These are phyloP conservation scores for Flaveria floridana DNA, from an alignment of 140 eudicot genomes.

Conservation along the genomic window DNA sequence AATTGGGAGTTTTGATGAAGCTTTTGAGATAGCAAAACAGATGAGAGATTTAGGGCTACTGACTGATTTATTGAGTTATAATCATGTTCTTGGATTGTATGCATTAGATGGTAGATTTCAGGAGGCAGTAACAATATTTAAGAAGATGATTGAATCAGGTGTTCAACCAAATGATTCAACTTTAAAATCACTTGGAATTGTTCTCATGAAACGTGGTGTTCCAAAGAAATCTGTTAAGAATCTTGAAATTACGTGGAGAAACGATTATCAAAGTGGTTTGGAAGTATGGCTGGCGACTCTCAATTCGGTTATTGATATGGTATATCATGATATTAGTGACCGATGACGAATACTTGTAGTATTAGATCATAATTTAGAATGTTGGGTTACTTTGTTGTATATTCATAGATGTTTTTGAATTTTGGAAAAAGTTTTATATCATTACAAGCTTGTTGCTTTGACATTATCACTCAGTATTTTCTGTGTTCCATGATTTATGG, in stretches of 20 bases:
- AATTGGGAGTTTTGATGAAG: slow-evolving; percentile 68
- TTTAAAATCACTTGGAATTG: slow-evolving; percentile 55
- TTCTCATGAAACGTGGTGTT: slow-evolving; percentile 76
- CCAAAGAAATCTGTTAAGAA: slow-evolving; percentile 56
- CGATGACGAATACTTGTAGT: slow-evolving; percentile 21
- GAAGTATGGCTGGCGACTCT: slow-evolving; percentile 58
- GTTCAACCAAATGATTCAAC: slow-evolving; percentile 72
- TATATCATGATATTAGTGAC: slow-evolving; percentile 43
- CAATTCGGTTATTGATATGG: slow-evolving; percentile 46
- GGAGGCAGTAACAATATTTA: slow-evolving; percentile 65
- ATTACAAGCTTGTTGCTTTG: background rate
- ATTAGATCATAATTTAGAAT: slow-evolving; percentile 17
- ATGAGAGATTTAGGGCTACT: slow-evolving; percentile 78
- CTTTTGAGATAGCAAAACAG: slow-evolving; percentile 54
- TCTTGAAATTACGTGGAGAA: slow-evolving; percentile 59
- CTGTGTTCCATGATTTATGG: background rate
- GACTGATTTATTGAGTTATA: slow-evolving; percentile 72
- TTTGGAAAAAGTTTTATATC: background rate
- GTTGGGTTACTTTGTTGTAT: slow-evolving; percentile 18
- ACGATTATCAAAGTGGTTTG: slow-evolving; percentile 52
- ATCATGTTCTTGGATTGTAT: slow-evolving; percentile 72
- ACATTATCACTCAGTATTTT: background rate
- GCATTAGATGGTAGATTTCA: slow-evolving; percentile 72
- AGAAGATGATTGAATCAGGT: slow-evolving; percentile 60
- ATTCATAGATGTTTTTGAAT: slow-evolving; percentile 14